Evolutionary conservation across 2,329 filamentous ascomycete species (phyloP).

Genomic region (Sporothrix protearum): DNA sequence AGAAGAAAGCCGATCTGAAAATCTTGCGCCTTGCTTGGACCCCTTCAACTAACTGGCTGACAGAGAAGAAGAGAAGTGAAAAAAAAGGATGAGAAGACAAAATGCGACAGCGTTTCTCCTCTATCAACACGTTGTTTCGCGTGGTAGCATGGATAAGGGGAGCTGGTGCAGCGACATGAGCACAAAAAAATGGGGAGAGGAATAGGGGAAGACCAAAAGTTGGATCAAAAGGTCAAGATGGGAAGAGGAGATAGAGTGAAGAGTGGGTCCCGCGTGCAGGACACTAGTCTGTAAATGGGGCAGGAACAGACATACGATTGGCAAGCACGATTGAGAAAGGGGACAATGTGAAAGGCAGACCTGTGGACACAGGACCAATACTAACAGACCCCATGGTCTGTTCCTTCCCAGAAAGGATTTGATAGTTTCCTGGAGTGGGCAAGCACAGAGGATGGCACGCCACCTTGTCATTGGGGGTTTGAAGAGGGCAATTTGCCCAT

Average conservation of each 20-base stretch:
- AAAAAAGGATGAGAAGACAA: neutral
- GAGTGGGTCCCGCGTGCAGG: neutral
- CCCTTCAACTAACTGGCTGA: neutral
- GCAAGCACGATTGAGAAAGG: conserved; percentile 1
- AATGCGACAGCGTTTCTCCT: conserved; percentile 14
- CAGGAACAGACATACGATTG: neutral
- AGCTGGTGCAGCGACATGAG: conserved; percentile 16
- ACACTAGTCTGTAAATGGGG: conserved; percentile 5
- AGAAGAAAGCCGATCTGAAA: neutral
- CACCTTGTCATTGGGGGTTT: neutral
- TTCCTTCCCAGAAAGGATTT: conserved; percentile 3
- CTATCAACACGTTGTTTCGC: conserved; percentile 19
- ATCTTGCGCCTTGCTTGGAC: neutral
- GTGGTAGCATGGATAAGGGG: conserved; percentile 20
- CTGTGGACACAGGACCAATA: neutral
- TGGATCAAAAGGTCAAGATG: neutral
- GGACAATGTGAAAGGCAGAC: neutral
- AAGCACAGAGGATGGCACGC: neutral
- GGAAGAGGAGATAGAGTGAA: conserved; percentile 15
- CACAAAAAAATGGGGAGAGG: conserved; percentile 15
- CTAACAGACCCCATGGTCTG: neutral
- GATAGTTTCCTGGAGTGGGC: neutral
- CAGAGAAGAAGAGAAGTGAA: neutral
- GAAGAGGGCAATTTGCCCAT: neutral
- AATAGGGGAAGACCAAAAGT: conserved; percentile 15